These are phyloP conservation scores for Nematocida parisii DNA, from an alignment of 371 early-diverging fungal species.

Conservation along the genomic window DNA sequence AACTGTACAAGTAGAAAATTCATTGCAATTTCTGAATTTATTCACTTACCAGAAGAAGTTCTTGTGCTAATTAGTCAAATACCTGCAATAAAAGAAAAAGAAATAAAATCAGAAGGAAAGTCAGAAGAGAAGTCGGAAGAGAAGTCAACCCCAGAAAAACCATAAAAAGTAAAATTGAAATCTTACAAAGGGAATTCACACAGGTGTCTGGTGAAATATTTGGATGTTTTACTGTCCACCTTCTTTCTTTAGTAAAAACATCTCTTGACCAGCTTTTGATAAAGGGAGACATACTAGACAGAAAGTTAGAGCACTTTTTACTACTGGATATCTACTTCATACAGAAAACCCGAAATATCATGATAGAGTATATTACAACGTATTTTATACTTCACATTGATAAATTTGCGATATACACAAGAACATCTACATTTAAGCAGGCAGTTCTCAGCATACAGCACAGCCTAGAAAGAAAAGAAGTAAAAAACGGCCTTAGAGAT, in stretches of 20 bases:
- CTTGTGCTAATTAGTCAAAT: not conserved
- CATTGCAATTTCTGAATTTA: conserved; percentile 26
- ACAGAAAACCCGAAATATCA: not conserved
- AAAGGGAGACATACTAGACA: conserved; percentile 28
- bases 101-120: not conserved
- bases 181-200: not conserved
- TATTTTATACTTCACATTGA: conserved; percentile 24
- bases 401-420: not conserved
- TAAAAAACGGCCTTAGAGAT: not conserved
- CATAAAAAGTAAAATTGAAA: not conserved
- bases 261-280: conserved; percentile 19
- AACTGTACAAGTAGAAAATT: not conserved
- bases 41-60: not conserved
- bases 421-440: conserved; percentile 5
- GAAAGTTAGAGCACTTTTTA: conserved; percentile 35
- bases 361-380: conserved; percentile 17
- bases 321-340: not conserved
- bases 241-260: conserved; percentile 6
- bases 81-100: not conserved
- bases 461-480: not conserved
- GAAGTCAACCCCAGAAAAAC: not conserved
- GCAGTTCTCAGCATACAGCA: conserved; percentile 11
- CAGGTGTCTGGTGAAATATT: not conserved
- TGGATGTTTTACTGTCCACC: conserved; percentile 38
- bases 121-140: not conserved